These are phyloP conservation scores for Trichophyton schoenleinii DNA, from an alignment of 2,329 filamentous ascomycete genomes.

Conservation along the genomic window DNA sequence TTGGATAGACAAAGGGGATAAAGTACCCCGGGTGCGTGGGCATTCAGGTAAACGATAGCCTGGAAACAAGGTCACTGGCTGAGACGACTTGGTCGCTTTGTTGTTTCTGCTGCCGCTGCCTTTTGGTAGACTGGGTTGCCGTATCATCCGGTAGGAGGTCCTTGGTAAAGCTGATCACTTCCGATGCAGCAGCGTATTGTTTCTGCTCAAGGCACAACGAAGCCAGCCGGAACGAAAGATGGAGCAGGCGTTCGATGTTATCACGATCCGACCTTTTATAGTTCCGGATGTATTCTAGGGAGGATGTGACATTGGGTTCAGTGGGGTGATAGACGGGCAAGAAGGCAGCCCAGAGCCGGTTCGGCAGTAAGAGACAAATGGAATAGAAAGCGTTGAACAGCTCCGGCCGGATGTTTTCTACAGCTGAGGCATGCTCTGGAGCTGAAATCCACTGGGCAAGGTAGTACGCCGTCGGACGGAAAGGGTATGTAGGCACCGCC, in stretches of 20 bases:
- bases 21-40: no score
- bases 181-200: conserved; percentile 19
- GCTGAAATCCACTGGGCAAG: conserved; percentile 19
- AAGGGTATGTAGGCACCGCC: conserved; percentile 5
- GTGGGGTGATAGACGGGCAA: conserved; percentile 29
- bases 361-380: conserved; percentile 4
- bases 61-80: background rate
- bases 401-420: conserved; percentile 18
- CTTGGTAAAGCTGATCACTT: conserved; percentile 22
- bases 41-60: background rate
- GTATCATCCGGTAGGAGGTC: conserved; percentile 19
- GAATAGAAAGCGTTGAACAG: conserved; percentile 24
- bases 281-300: conserved; percentile 20
- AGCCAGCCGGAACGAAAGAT: conserved; percentile 28
- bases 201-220: conserved; percentile 25
- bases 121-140: background rate
- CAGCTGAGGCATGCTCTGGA: conserved; percentile 14
- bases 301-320: conserved; percentile 21
- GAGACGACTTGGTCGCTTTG: background rate
- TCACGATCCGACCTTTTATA: conserved; percentile 14
- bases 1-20: background rate
- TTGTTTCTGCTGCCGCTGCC: background rate
- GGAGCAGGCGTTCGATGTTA: conserved; percentile 22
- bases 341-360: conserved; percentile 18
- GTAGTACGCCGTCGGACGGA: conserved; percentile 18